Percentiles rank a stretch among this genome's conserved stretches.
phyloP scores from a whole-genome alignment of 495 filamentous ascomycete species.

The Geopyxis carbonaria region DNA sequence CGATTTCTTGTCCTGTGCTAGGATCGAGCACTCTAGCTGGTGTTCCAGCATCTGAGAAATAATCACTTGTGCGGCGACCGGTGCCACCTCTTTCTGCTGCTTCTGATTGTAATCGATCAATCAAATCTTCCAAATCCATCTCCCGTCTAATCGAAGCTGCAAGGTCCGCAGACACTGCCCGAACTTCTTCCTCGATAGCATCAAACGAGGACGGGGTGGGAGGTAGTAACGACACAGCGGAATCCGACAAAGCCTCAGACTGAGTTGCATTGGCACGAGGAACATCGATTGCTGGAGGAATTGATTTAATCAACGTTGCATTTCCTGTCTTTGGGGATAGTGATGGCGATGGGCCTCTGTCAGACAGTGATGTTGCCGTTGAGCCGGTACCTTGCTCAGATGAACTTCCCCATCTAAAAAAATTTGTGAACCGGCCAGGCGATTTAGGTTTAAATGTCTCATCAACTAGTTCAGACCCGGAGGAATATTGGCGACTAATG shows the following conservation, averaged over 20 bases:
- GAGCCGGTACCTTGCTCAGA: slow-evolving; percentile 39
- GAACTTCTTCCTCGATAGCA: slow-evolving; percentile 85
- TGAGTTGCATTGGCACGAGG: slow-evolving; percentile 27
- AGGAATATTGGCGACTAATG: slow-evolving; percentile 16
- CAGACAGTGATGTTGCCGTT: slow-evolving; percentile 47
- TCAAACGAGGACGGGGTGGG: slow-evolving; percentile 37
- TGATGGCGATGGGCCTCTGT: slow-evolving; percentile 40
- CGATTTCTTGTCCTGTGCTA: slow-evolving; percentile 51
- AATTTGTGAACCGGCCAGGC: slow-evolving; percentile 45
- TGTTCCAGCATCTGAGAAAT: slow-evolving; percentile 89
- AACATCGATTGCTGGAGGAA: slow-evolving; percentile 35
- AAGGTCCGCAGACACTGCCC: slow-evolving; percentile 79
- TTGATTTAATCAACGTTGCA: slow-evolving; percentile 17
- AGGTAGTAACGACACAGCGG: slow-evolving; percentile 29
- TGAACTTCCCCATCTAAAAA: slow-evolving; percentile 50
- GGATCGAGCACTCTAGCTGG: slow-evolving; percentile 57
- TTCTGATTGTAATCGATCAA: slow-evolving; percentile 70
- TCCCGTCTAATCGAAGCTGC: slow-evolving; percentile 84
- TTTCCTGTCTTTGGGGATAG: slow-evolving; percentile 39
- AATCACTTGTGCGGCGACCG: slow-evolving; percentile 83
- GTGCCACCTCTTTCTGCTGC: slow-evolving; percentile 37
- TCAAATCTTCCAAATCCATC: slow-evolving; percentile 89
- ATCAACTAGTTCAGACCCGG: slow-evolving; percentile 22
- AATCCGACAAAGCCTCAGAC: slow-evolving; percentile 17
- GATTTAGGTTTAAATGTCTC: slow-evolving; percentile 39